Base-by-base conservation (phyloP, 441 rosid species). In the Lagerstroemia fauriei region DNA sequence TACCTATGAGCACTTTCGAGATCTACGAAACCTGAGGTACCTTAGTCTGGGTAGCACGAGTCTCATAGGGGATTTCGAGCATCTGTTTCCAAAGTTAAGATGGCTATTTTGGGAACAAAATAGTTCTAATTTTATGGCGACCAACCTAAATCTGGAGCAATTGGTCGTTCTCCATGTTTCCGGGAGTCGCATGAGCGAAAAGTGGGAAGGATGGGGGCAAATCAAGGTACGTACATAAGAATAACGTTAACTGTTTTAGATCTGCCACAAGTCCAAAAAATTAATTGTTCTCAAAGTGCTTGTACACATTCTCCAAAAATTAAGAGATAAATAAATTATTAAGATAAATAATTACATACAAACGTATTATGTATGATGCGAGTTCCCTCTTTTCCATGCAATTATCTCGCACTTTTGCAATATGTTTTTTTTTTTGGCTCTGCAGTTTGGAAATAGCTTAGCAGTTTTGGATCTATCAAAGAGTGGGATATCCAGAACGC, bases 111-210 rank as follows among this genome's bases (percentile, higher is more conserved):
- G 76, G 82, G 25, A n/a, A n/a, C n/a, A n/a, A 7, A 4, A 20
- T 25, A 50, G 50, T 24, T 0, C 3, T 0, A 8, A 72, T 32
- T 25, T 56, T 16, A 0, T n/a, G 57, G 57, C 69, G 16, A 27
- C 61, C 76, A 80, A 80, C 22, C 41, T 80, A 16, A 16, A 27
- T 0, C 1, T 56, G 24, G 16, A 53, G 31, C 7, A 56, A n/a
- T 38, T 80, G 17, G 47, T 38, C 50, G 34, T 80, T 57, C 83
- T 80, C 24, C 27, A 73, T 29, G 7, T 80, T 16, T 73, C 50
- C 7, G 18, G 53, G 7, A 17, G 76, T 72, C 0, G 18, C 53
- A 72, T 41, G 7, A 12, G 0, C 0, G 32, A 80, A 4, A 10
- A 38, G 1, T 73, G 83, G 83, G 24, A 41, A 0, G 9, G 61